A percentile compares a stretch with the other conserved stretches of the same genome.
These are phyloP conservation scores for Apiospora rasikravindrae DNA, from an alignment of 2,329 filamentous ascomycete species.

Conservation along the genomic window DNA sequence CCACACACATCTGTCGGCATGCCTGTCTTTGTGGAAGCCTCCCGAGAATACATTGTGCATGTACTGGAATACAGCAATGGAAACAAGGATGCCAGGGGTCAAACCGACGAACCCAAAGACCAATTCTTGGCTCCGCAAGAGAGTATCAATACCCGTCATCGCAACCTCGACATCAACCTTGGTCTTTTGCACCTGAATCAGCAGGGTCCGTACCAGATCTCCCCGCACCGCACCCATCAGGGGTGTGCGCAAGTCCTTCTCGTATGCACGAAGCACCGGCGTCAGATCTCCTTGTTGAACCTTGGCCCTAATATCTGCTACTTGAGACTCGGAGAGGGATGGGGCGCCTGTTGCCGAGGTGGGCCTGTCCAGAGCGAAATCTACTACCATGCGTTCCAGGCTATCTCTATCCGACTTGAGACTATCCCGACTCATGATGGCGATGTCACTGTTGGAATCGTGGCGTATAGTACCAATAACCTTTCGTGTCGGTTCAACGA, in stretches of 20 bases:
- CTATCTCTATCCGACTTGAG: slow-evolving; percentile 89
- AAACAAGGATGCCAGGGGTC: slow-evolving; percentile 90
- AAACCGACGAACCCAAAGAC: slow-evolving; percentile 97
- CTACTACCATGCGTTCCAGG: slow-evolving; percentile 96
- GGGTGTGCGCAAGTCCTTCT: slow-evolving; percentile 83
- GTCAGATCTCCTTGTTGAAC: slow-evolving; percentile 93
- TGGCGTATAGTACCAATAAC: slow-evolving; percentile 92
- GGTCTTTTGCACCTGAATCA: slow-evolving; percentile 98
- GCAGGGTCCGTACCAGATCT: slow-evolving; percentile 84
- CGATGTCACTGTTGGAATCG: slow-evolving; percentile 90
- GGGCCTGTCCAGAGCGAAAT: slow-evolving; percentile 87
- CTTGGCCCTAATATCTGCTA: slow-evolving; percentile 75
- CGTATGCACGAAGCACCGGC: slow-evolving; percentile 87
- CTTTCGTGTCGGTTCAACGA: slow-evolving; percentile 82
- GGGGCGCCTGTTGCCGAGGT: slow-evolving; percentile 57
- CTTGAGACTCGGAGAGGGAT: slow-evolving; percentile 69
- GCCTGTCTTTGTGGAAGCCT: slow-evolving; percentile 68
- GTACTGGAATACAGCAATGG: slow-evolving; percentile 76
- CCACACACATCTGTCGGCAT: slow-evolving; percentile 73
- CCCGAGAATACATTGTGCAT: slow-evolving; percentile 71
- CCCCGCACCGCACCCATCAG: slow-evolving; percentile 83
- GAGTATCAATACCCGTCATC: slow-evolving; percentile 91
- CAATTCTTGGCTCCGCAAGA: slow-evolving; percentile 94
- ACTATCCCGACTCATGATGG: slow-evolving; percentile 93
- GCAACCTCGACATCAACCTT: slow-evolving; percentile 98